phyloP scores from a whole-genome alignment of 2,329 filamentous ascomycete genomes.

The Zymoseptoria ardabiliae region DNA sequence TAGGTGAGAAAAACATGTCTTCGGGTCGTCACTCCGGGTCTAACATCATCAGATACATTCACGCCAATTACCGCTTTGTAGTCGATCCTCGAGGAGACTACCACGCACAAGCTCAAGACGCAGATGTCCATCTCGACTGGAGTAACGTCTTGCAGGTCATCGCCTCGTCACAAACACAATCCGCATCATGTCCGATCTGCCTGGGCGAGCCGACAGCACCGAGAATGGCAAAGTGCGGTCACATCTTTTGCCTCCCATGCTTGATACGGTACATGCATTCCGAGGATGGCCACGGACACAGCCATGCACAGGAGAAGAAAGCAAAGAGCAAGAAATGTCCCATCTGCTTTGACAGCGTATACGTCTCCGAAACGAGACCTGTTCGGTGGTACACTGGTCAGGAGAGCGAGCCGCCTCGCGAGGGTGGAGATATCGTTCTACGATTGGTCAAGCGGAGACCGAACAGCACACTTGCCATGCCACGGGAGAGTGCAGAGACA shows the following conservation, averaged over 20 bases:
- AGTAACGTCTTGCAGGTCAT: slow-evolving; percentile 82
- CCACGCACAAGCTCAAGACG: slow-evolving; percentile 69
- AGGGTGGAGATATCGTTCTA: slow-evolving; percentile 84
- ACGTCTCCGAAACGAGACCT: slow-evolving; percentile 79
- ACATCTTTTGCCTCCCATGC: slow-evolving; percentile 93
- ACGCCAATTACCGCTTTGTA: slow-evolving; percentile 96
- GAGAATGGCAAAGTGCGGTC: slow-evolving; percentile 92
- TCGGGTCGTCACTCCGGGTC: background rate
- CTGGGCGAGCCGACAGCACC: slow-evolving; percentile 87
- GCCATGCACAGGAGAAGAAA: slow-evolving; percentile 53
- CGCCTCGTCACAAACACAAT: slow-evolving; percentile 81
- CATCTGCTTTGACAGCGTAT: slow-evolving; percentile 90
- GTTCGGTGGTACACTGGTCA: slow-evolving; percentile 89
- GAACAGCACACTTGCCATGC: slow-evolving; percentile 78
- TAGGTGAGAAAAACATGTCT: slow-evolving; percentile 45
- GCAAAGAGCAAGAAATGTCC: slow-evolving; percentile 90
- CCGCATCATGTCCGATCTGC: slow-evolving; percentile 87
- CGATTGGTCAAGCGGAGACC: slow-evolving; percentile 75
- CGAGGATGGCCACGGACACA: slow-evolving; percentile 58
- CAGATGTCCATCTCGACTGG: slow-evolving; percentile 89
- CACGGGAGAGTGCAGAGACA: slow-evolving; percentile 69
- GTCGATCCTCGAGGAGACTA: slow-evolving; percentile 79
- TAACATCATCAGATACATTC: slow-evolving; percentile 58
- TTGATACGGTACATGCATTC: slow-evolving; percentile 94
- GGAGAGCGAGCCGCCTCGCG: slow-evolving; percentile 69